Conservation (phyloP, 2,329 filamentous ascomycete species). For the Fonsecaea pedrosoi region DNA sequence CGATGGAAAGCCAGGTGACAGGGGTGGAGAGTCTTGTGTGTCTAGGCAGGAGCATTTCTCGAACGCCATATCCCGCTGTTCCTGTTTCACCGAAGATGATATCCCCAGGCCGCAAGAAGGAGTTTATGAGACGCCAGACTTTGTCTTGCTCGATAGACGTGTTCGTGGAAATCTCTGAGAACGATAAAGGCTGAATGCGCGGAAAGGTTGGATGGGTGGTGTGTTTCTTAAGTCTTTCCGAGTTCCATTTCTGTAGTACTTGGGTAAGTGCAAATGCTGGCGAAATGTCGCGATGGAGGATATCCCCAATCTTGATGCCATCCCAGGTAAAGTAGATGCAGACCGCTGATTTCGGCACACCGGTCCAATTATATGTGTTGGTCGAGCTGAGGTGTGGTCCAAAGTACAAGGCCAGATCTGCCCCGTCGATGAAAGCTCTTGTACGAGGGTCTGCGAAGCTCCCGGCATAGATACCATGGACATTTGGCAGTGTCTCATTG, state of each 20-base stretch:
- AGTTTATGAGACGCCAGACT: constrained; percentile 65
- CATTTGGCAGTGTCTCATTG: constrained; percentile 55
- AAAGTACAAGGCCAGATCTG: constrained; percentile 56
- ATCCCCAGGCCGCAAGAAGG: constrained; percentile 59
- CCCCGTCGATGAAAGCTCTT: constrained; percentile 48
- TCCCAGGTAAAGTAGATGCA: constrained; percentile 82
- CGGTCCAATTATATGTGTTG: constrained; percentile 47
- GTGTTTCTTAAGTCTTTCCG: constrained; percentile 43
- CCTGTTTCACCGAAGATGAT: constrained; percentile 66
- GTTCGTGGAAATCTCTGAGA: neutral
- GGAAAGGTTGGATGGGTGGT: constrained; percentile 51
- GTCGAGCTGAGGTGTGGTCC: constrained; percentile 55
- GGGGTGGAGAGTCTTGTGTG: constrained; percentile 57
- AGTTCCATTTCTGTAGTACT: neutral
- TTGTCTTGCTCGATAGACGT: constrained; percentile 55
- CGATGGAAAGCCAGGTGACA: constrained; percentile 65
- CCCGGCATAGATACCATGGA: constrained; percentile 58
- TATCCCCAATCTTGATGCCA: constrained; percentile 67
- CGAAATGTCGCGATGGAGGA: constrained; percentile 51
- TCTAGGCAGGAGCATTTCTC: constrained; percentile 58
- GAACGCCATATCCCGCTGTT: constrained; percentile 63
- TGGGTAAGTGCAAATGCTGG: neutral
- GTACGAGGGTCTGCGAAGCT: constrained; percentile 46
- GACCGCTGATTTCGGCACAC: constrained; percentile 38
- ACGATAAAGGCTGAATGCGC: neutral